Conservation (phyloP, 208 protist genomes). For the Balamuthia mandrillaris region DNA sequence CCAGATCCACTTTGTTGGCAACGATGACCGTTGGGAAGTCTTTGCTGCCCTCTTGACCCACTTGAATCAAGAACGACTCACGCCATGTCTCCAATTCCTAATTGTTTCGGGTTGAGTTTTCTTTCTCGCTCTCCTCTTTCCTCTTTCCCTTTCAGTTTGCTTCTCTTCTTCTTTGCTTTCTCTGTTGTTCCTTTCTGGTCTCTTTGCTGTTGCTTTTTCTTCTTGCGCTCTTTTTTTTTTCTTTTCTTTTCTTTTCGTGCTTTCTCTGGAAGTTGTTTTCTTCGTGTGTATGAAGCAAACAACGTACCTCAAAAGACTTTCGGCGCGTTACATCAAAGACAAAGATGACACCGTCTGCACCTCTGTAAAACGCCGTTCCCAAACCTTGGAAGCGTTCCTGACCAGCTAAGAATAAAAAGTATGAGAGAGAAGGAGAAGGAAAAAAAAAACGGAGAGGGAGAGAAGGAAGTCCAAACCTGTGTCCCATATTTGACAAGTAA, state of each 20-base stretch:
- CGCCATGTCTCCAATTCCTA: slow-evolving; percentile 45
- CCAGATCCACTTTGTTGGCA: slow-evolving; percentile 57
- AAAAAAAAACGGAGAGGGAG: too few relatives aligned
- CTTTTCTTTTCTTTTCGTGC: too few relatives aligned
- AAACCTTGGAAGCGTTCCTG: slow-evolving; percentile 54
- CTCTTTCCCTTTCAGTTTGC: too few relatives aligned
- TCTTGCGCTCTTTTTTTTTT: too few relatives aligned
- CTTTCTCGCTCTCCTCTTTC: not conserved
- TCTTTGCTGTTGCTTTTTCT: too few relatives aligned
- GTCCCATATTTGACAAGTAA: slow-evolving; percentile 48
- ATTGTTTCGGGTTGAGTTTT: too few relatives aligned
- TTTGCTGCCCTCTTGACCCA: slow-evolving; percentile 7
- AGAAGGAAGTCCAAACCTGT: too few relatives aligned
- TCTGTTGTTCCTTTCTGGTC: too few relatives aligned
- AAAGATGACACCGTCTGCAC: slow-evolving; percentile 46
- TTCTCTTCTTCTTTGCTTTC: too few relatives aligned
- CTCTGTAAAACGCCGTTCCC: slow-evolving; percentile 54
- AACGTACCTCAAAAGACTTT: not conserved
- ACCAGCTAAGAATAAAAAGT: slow-evolving; percentile 52
- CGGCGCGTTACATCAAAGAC: slow-evolving; percentile 53
- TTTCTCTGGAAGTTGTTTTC: too few relatives aligned
- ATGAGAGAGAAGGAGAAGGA: too few relatives aligned
- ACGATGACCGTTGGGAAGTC: slow-evolving; percentile 54
- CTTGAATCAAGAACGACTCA: slow-evolving; percentile 49
- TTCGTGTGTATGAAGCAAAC: not conserved